Base-by-base conservation (phyloP, 768 basidiomycete species). In the Mycena alexandri region DNA sequence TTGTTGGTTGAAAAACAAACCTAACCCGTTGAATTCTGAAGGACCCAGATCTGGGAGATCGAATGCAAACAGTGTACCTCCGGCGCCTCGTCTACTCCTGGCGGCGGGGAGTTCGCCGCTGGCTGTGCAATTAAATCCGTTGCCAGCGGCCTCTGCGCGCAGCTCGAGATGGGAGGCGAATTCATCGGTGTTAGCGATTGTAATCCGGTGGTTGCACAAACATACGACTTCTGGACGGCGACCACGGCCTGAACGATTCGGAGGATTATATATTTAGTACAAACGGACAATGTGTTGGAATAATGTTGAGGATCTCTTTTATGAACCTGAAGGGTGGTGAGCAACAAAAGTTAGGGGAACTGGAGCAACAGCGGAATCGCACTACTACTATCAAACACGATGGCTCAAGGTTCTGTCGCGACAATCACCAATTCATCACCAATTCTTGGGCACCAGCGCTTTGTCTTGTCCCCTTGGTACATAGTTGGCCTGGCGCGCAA, bases 391-490 rank as follows among this genome's bases (percentile, higher is more conserved):
- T 29, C 29, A 29, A 29, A 6, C 29, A 6, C 3, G 3, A 29
- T 29, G 29, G 29, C 29, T 3, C 29, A 29, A 29, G 29, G 29
- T 29, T 29, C 6, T 29, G 29, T 29, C 9, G 38, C 38, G 38
- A 9, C 38, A 22, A 68, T 70, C 61, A 70, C 69, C 69, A 70
- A 58, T 63, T n/a, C n/a, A n/a, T n/a, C n/a, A n/a, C n/a, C n/a
- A n/a, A n/a, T n/a, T 48, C 44, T 14, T 19, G 7, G 65, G 65
- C 14, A 47, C 69, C 14, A 55, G 64, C 19, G 69, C 56, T 46
- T 70, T 70, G 5, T 70, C 29, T 8, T 16, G 24, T 3, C 69
- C 69, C 5, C 46, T 25, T 7, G 65, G 61, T 0, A 16, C 16
- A 60, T 70, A 70, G 55, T 67, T 44, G 16, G 38, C 55, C 22